phyloP scores from a whole-genome alignment of 164 flowering plant genomes.

The Piper longum region DNA sequence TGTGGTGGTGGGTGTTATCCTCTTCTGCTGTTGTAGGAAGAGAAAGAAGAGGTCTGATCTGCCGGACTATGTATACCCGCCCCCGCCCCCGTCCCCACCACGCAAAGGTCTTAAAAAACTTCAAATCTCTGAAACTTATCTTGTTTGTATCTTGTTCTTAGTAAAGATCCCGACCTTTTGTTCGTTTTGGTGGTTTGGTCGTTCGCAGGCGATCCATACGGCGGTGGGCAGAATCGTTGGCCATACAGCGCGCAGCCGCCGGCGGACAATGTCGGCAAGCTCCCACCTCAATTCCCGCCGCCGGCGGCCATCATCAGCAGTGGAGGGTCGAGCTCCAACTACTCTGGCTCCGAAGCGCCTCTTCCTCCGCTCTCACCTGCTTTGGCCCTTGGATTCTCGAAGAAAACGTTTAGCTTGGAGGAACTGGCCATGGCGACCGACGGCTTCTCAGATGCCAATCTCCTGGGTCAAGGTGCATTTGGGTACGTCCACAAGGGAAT shows the following conservation, averaged over 20 bases:
- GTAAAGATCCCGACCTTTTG: neutral
- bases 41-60: constrained; percentile 31
- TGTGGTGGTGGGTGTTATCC: constrained; percentile 25
- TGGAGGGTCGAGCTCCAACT: constrained; percentile 58
- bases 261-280: constrained; percentile 25
- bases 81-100: constrained; percentile 11
- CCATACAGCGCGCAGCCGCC: constrained; percentile 45
- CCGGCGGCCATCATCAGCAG: constrained; percentile 39
- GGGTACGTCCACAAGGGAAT: constrained; percentile 8
- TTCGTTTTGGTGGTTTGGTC: neutral
- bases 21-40: constrained; percentile 31
- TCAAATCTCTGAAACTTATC: neutral
- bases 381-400: constrained; percentile 43
- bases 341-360: constrained; percentile 40
- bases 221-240: constrained; percentile 38
- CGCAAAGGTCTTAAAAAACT: constrained; percentile 21
- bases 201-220: constrained; percentile 32
- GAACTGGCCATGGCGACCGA: constrained; percentile 84
- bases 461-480: constrained; percentile 12
- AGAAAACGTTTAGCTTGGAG: constrained; percentile 69
- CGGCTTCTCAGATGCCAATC: constrained; percentile 67
- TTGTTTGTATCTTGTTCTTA: neutral
- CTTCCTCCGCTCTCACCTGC: constrained; percentile 70
- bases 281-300: constrained; percentile 33
- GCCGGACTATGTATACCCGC: constrained; percentile 21